Percentiles rank a stretch among this genome's conserved stretches.
Evolutionary conservation across 2,329 filamentous ascomycete species (phyloP).

Genomic region (Pseudogymnoascus sp.): DNA sequence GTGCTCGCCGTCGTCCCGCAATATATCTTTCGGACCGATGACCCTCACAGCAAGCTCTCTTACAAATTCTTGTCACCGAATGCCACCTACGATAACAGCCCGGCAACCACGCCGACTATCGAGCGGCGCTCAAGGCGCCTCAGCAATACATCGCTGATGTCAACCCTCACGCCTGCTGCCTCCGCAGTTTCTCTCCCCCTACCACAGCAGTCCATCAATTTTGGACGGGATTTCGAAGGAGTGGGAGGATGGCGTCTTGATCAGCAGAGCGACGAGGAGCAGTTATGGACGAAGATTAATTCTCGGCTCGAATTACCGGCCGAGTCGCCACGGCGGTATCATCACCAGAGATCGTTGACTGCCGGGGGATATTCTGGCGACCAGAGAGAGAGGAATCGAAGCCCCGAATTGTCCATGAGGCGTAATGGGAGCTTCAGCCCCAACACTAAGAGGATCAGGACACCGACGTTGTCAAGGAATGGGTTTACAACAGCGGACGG

Average conservation of each 20-base stretch:
- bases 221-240: slow-evolving; percentile 51
- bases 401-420: slow-evolving; percentile 8
- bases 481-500: slow-evolving; percentile 13
- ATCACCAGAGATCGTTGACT: slow-evolving; percentile 31
- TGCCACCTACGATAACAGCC: neutral
- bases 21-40: slow-evolving; percentile 35
- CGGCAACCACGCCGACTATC: neutral
- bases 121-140: neutral
- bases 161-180: slow-evolving; percentile 23
- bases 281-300: slow-evolving; percentile 45
- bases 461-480: slow-evolving; percentile 32
- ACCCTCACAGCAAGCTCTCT: slow-evolving; percentile 16
- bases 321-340: slow-evolving; percentile 36
- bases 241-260: slow-evolving; percentile 50
- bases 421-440: slow-evolving; percentile 25
- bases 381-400: slow-evolving; percentile 12
- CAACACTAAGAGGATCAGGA: slow-evolving; percentile 43
- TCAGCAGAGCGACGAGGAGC: slow-evolving; percentile 30
- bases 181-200: slow-evolving; percentile 1
- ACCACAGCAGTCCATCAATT: slow-evolving; percentile 38
- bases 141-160: slow-evolving; percentile 11
- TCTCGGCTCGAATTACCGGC: slow-evolving; percentile 42
- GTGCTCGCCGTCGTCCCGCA: slow-evolving; percentile 49
- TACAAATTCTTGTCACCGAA: neutral
- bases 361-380: slow-evolving; percentile 20